phyloP scores from a whole-genome alignment of 805 yeast species.

The Pichia insulana region DNA sequence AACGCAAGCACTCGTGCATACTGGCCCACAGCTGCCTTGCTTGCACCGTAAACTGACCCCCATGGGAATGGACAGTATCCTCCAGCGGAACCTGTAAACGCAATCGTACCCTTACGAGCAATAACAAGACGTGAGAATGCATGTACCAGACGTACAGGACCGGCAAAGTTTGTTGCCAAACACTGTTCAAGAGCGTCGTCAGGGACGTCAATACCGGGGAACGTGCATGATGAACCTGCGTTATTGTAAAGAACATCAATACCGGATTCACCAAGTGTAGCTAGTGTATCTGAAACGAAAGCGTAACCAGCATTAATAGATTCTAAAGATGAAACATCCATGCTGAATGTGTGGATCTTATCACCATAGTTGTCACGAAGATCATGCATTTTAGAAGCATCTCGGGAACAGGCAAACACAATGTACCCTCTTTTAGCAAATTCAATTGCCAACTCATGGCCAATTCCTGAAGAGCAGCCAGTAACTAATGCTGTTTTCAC shows the following conservation, averaged over 20 bases:
- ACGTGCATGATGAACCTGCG: constrained; percentile 53
- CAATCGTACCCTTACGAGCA: constrained; percentile 57
- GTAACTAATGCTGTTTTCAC: constrained; percentile 40
- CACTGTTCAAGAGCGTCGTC: constrained; percentile 42
- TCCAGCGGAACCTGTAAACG: constrained; percentile 67
- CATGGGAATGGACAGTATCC: constrained; percentile 66
- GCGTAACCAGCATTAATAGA: constrained; percentile 38
- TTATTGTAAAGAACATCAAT: constrained; percentile 62
- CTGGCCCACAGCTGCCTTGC: constrained; percentile 71
- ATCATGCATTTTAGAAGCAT: constrained; percentile 50
- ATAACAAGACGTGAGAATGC: constrained; percentile 39
- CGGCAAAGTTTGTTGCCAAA: constrained; percentile 61
- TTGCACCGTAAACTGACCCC: constrained; percentile 53
- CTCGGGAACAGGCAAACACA: constrained; percentile 70
- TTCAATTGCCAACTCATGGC: constrained; percentile 38
- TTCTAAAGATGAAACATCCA: constrained; percentile 51
- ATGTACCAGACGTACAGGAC: constrained; percentile 55
- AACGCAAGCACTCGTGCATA: constrained; percentile 54
- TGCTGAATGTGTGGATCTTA: constrained; percentile 36
- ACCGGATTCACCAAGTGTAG: constrained; percentile 17
- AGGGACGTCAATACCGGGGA: constrained; percentile 57
- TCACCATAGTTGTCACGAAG: constrained; percentile 30
- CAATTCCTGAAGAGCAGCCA: constrained; percentile 56
- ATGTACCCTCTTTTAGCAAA: constrained; percentile 36
- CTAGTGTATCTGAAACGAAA: constrained; percentile 25